These are phyloP conservation scores for Penicillium sp. DNA, from an alignment of 2,329 filamentous ascomycete species.

Conservation along the genomic window DNA sequence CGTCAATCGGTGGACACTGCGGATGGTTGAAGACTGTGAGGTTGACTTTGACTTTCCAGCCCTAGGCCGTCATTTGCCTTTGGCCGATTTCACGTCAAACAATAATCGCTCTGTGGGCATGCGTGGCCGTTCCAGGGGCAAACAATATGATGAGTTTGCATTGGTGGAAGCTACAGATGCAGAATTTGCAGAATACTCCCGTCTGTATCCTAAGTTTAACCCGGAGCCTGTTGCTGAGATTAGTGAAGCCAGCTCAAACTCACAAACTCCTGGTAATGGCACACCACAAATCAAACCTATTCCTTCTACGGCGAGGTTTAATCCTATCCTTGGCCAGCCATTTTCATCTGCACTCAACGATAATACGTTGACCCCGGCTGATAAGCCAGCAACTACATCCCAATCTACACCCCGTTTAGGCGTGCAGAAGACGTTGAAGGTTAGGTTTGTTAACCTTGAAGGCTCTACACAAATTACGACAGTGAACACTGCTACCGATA, in stretches of 20 bases:
- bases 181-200: constrained; percentile 57
- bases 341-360: constrained; percentile 46
- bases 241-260: constrained; percentile 21
- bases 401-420: constrained; percentile 55
- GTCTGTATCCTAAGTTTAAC: constrained; percentile 51
- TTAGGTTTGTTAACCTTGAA: constrained; percentile 59
- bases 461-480: constrained; percentile 52
- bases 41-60: constrained; percentile 64
- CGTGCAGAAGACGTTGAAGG: constrained; percentile 54
- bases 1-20: constrained; percentile 61
- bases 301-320: constrained; percentile 22
- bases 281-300: constrained; percentile 24
- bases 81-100: constrained; percentile 64
- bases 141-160: constrained; percentile 64
- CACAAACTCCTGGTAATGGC: constrained; percentile 19
- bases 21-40: constrained; percentile 66
- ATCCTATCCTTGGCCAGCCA: constrained; percentile 44
- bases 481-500: constrained; percentile 59
- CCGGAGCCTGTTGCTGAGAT: constrained; percentile 27
- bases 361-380: constrained; percentile 42
- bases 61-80: constrained; percentile 52
- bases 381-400: constrained; percentile 40
- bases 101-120: constrained; percentile 56
- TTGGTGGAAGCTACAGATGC: constrained; percentile 56
- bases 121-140: constrained; percentile 56